Evolutionary conservation across 2,329 filamentous ascomycete genomes (phyloP), one percentile per base, ranked within the genome.

Genomic region (Pseudogymnoascus destructans): DNA sequence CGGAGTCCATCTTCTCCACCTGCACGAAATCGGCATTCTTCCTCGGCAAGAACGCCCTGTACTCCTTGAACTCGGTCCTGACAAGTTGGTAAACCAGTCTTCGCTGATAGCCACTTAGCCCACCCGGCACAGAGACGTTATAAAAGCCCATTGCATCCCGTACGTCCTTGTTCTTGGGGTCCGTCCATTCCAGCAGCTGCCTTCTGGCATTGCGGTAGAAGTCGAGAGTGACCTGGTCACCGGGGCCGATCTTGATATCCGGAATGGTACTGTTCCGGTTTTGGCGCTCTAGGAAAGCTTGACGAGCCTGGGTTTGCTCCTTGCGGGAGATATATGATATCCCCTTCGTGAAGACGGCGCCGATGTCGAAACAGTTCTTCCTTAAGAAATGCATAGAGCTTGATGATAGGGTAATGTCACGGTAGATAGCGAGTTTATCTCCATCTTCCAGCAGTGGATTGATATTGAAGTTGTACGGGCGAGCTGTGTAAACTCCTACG

Each of bases 61-160:
- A 63, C 4, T 55, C 55, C 1, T 76, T 75, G 54, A 75, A 87
- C 62, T 86, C 82, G 11, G 75, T 76, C 10, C 80, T 75, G n/a
- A 87, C 75, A 10, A 86, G 72, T 63, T 86, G 82, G 65, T 87
- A 80, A 0, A 87, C 75, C 5, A 87, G 73, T 32, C 81, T 75
- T 66, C 83, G 81, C 66, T 87, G 82, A 63, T 79, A 86, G 0
- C 76, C 74, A 60, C 76, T 81, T 23, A 84, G 66, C 8, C 68
- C 65, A 15, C 61, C 62, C 3, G 70, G 64, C 11, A 70, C 69
- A 3, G 73, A 71, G 25, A 79, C 72, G 60, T 78, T 79, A 60
- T 77, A 67, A 61, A 72, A 77, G 7, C 68, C 56, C 7, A 68
- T n/a, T 33, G 65, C 61, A 1, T 64, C 59, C 65, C 55, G 42